These are phyloP conservation scores for Saposhnikovia divaricata DNA, from an alignment of 129 eudicot species.

Conservation along the genomic window DNA sequence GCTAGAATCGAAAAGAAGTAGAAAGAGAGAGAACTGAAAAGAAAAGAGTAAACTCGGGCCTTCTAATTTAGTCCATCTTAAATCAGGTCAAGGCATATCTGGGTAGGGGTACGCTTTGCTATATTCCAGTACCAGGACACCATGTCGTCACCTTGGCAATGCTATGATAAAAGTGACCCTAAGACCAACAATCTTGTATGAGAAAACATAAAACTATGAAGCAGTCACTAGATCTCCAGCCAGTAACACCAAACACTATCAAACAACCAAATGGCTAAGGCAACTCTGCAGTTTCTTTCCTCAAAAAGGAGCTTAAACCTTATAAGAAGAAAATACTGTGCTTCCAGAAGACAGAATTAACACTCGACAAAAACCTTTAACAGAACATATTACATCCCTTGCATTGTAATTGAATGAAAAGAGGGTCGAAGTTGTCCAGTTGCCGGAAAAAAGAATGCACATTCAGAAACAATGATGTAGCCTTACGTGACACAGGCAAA, in stretches of 20 bases:
- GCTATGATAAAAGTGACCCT: background rate
- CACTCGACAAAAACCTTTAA: background rate
- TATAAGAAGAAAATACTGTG: background rate
- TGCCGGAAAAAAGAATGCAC: background rate
- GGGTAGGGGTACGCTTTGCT: background rate
- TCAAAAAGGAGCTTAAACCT: background rate
- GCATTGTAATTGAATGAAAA: no score
- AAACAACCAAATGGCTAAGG: background rate
- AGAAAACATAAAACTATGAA: background rate
- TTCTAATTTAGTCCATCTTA: no score
- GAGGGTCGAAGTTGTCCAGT: background rate
- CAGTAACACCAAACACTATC: background rate
- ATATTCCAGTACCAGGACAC: no score
- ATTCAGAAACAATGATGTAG: background rate
- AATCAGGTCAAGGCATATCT: background rate
- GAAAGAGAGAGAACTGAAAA: no score
- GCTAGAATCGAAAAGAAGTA: no score
- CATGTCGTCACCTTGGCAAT: background rate
- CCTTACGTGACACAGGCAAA: background rate
- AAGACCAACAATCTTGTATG: background rate
- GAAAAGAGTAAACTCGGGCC: no score
- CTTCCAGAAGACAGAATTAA: background rate
- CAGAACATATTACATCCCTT: no score
- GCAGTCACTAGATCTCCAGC: background rate
- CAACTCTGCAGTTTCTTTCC: background rate